phyloP scores from a whole-genome alignment of 83 land plant genomes.

The Thuja plicata region DNA sequence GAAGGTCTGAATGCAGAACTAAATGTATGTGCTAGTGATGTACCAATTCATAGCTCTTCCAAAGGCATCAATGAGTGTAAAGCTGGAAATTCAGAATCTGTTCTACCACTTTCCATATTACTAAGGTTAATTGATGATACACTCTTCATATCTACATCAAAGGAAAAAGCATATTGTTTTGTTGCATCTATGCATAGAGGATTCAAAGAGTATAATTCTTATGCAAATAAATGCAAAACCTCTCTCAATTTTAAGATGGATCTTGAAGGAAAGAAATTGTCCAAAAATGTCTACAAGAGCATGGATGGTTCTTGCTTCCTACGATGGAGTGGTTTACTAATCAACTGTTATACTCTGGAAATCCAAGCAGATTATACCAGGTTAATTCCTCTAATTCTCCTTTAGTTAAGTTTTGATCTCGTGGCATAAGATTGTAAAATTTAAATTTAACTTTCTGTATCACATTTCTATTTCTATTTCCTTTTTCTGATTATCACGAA shows the following conservation, averaged over 20 bases:
- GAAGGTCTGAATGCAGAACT: not conserved
- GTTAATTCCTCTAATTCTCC: constrained; percentile 26
- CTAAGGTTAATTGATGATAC: constrained; percentile 88
- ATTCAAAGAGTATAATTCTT: constrained; percentile 81
- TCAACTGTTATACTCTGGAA: constrained; percentile 83
- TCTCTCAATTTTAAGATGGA: constrained; percentile 61
- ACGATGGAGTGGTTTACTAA: constrained; percentile 94
- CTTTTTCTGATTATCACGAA: not conserved
- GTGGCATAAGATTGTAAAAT: not conserved
- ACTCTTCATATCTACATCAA: constrained; percentile 85
- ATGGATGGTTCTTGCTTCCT: constrained; percentile 83
- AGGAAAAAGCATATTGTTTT: constrained; percentile 55
- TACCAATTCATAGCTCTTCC: not conserved
- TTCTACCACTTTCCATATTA: constrained; percentile 27
- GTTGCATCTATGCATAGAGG: constrained; percentile 69
- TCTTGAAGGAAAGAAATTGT: not conserved
- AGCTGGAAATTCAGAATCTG: not conserved
- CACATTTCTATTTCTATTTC: not conserved
- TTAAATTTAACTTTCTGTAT: not conserved
- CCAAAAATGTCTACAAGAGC: constrained; percentile 49
- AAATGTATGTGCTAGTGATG: not conserved
- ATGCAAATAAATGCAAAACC: constrained; percentile 69
- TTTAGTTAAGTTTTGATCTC: not conserved
- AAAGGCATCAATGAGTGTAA: not conserved
- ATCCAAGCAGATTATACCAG: constrained; percentile 98